phyloP scores from a whole-genome alignment of 208 protist genomes.

The Trichomonas gallinae region DNA sequence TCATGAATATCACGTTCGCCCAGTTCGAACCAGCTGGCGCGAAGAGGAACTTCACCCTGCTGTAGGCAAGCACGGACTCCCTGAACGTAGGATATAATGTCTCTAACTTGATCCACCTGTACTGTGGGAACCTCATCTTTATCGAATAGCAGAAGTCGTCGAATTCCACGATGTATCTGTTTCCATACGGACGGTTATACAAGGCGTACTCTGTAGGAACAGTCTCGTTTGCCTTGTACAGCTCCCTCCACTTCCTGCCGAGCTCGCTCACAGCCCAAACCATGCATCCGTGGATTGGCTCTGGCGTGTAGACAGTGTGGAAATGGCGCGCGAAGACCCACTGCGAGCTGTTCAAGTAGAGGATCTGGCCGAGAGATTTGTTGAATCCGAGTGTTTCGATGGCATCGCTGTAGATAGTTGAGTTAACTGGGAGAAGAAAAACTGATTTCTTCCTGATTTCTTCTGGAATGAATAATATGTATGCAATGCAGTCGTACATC shows the following conservation, averaged over 20 bases:
- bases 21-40: neutral
- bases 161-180: neutral
- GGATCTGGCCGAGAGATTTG: neutral
- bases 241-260: neutral
- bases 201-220: neutral
- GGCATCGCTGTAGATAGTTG: neutral
- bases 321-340: neutral
- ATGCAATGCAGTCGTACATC: neutral
- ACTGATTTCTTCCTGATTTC: neutral
- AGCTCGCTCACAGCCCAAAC: neutral
- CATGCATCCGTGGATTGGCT: neutral
- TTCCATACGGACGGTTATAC: neutral
- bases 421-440: neutral
- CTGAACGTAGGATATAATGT: neutral
- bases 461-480: neutral
- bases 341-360: neutral
- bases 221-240: neutral
- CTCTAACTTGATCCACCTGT: neutral
- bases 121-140: neutral
- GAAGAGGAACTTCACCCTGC: neutral
- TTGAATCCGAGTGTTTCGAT: neutral
- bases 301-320: neutral
- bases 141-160: neutral
- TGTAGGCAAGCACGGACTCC: neutral
- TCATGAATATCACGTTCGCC: neutral